Evolutionary conservation across 148 eudicot genomes (phyloP), one percentile per base, ranked within the genome.

Genomic region (Nyssa sinensis): DNA sequence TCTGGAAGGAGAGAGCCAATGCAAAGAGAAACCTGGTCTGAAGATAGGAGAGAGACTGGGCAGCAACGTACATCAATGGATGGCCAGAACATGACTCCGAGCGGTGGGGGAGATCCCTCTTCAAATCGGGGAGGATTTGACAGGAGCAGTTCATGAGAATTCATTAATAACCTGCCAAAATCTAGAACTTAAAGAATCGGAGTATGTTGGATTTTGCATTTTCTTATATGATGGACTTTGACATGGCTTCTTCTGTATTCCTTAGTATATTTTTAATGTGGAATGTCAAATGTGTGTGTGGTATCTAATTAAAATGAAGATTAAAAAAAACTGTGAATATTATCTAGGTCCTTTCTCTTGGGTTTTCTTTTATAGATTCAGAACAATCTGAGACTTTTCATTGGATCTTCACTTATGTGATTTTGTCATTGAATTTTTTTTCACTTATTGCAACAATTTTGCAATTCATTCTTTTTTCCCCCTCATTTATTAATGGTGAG

Each of bases 1-100:
- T 82, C 66, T 39, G 81, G 81, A 62, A 73, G 81, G 73, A 83
- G 91, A 79, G 84, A 75, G 41, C 88, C 89, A 1, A 73, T 69
- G 34, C 88, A 62, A 75, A 70, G 81, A 35, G 84, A 67, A 16
- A 60, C 67, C 23, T 72, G 69, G 86, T 29, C 79, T 59, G 80
- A 74, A 55, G 71, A 64, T 37, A 85, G 69, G 23, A 70, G 81
- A 35, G 84, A 67, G 17, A 60, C 74, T 27, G 33, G n/a, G 12
- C 71, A 80, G 58, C 84, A 69, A 53, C 70, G 72, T 4, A 12
- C 73, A 32, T 25, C 76, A 5, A 21, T 16, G 33, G 60, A 74
- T 73, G 69, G 65, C 34, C 84, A 76, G 72, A 70, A 73, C 68
- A 44, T 28, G 47, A n/a, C 78, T 65, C 81, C 73, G 30, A 41